Base-by-base conservation (phyloP, 2,329 filamentous ascomycete species). In the Penicillium fuscoglaucum region DNA sequence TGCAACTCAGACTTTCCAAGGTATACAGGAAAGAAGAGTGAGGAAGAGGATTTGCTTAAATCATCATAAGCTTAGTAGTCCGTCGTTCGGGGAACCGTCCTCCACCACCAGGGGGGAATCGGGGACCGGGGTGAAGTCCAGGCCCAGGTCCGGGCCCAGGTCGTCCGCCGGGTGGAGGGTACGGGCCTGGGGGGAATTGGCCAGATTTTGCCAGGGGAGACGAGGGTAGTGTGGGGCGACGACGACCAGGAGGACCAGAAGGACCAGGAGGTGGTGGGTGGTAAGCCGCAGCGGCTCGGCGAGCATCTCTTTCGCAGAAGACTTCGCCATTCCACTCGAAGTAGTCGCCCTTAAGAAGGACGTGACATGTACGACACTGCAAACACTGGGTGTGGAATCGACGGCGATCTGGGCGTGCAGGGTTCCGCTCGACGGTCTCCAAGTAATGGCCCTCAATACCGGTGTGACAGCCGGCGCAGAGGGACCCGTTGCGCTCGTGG, bases 401-500 rank as follows among this genome's bases (percentile, higher is more conserved):
- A 66, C 86, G 83, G 35, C 82, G 66, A 37, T 71, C 69, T 3
- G 56, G 66, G 17, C 70, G 69, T 6, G 70, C 72, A 3, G 66
- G 70, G 15, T 68, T 70, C 17, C 67, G 66, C 52, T 77, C 77
- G n/a, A 77, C 90, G 31, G 95, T 96, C 72, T 96, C 92, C 39
- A 97, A 81, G 68, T 96, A 99, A 66, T 93, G 88, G 0, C 95
- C 95, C 75, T 99, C 95, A 65, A 99, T 98, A 15, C 95, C 95
- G 12, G 81, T 80, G 63, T 90, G 84, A 74, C 95, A 99, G 31
- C 83, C 83, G 17, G 84, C 84, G 72, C 95, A 99, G 1, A 97
- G 79, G 47, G 91, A 96, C 51, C 89, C 89, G 68, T 98, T 98
- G 35, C 95, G 83, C 73, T 90, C 85, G 77, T 99, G 95, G 72